Percentiles rank a stretch among this genome's conserved stretches.
Evolutionary conservation across 1,284 basidiomycete species (phyloP).

Genomic region (Coriolopsis trogii): DNA sequence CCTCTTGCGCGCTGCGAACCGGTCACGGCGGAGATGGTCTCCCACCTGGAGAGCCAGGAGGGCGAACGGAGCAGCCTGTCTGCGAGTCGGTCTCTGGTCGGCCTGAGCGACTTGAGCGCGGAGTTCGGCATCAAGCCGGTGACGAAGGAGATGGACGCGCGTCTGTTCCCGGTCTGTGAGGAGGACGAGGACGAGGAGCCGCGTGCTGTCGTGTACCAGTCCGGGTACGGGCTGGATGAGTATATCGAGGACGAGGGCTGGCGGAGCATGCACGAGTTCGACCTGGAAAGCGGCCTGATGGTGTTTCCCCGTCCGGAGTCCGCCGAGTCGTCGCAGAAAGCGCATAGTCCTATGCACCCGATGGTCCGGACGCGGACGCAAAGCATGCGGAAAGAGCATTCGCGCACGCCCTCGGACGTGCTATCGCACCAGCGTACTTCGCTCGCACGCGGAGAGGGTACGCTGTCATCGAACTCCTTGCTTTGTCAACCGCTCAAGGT

Average conservation of each 20-base stretch:
- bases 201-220: constrained; percentile 5
- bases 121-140: constrained; percentile 27
- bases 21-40: constrained; percentile 29
- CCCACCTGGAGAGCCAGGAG: constrained; percentile 3
- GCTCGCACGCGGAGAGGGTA: constrained; percentile 1
- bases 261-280: constrained; percentile 17
- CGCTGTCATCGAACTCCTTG: constrained; percentile 21
- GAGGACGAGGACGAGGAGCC: constrained; percentile 45
- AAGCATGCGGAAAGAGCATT: constrained; percentile 30
- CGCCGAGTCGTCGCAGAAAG: constrained; percentile 2
- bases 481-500: constrained; percentile 28
- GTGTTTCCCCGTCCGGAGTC: constrained; percentile 14
- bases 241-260: constrained; percentile 22
- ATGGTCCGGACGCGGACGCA: constrained; percentile 33
- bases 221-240: constrained; percentile 18
- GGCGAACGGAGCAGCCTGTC: neutral
- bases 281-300: constrained; percentile 25
- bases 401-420: constrained; percentile 4
- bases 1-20: constrained; percentile 40
- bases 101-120: constrained; percentile 25
- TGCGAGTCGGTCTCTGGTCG: constrained; percentile 3
- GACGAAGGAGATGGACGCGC: constrained; percentile 26
- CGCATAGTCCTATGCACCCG: constrained; percentile 23
- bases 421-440: neutral
- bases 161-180: constrained; percentile 53